Evolutionary conservation across 2,329 filamentous ascomycete genomes (phyloP).

Genomic region (Biscogniauxia marginata): DNA sequence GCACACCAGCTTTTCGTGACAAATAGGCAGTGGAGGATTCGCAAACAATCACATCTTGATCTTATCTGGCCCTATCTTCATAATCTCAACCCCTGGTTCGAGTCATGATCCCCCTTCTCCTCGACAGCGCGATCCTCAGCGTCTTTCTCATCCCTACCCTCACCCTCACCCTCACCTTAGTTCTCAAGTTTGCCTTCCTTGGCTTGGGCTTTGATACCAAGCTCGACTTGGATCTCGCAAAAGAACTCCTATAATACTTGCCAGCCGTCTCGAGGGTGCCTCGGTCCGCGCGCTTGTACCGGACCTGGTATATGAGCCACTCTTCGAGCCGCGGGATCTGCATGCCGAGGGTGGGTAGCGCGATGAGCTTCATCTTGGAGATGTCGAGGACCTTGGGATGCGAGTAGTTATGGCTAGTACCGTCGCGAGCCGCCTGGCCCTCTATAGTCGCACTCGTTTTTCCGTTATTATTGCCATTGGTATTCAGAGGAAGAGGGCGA

Average conservation of each 20-base stretch:
- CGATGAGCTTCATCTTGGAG: conserved; percentile 43
- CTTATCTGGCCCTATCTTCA: too few species aligned
- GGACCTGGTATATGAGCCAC: conserved; percentile 49
- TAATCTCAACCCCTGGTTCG: too few species aligned
- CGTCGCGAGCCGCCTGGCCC: too few species aligned
- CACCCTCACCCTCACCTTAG: not conserved
- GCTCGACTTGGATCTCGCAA: not conserved
- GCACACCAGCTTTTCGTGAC: too few species aligned
- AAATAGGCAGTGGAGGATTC: too few species aligned
- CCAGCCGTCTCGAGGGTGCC: conserved; percentile 33
- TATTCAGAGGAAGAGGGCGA: not conserved
- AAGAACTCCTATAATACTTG: conserved; percentile 13
- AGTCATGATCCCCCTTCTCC: not conserved
- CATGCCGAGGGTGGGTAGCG: conserved; percentile 52
- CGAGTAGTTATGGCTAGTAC: not conserved
- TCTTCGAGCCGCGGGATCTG: conserved; percentile 45
- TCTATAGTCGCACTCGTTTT: too few species aligned
- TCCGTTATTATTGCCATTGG: not conserved
- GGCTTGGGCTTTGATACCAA: not conserved
- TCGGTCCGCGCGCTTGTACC: conserved; percentile 50
- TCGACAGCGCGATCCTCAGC: not conserved
- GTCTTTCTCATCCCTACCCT: not conserved
- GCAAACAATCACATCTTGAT: too few species aligned
- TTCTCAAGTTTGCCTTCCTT: not conserved
- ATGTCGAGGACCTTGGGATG: conserved; percentile 13